These are phyloP conservation scores for Strobilomyces confusus DNA, from an alignment of 768 basidiomycete genomes.

Conservation along the genomic window DNA sequence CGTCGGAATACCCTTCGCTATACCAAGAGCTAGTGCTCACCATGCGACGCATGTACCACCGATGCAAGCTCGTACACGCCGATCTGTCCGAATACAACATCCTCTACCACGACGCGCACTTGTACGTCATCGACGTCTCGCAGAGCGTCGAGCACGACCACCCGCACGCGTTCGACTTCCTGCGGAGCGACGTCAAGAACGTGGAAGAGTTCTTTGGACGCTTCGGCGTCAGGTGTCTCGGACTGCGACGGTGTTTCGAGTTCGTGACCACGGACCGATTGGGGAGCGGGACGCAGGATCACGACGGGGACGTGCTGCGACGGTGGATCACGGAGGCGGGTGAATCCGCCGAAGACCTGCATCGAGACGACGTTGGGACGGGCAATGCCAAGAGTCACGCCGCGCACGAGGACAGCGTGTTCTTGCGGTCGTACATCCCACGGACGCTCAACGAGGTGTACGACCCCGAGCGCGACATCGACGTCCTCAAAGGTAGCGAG, in stretches of 20 bases:
- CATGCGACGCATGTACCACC: slow-evolving; percentile 81
- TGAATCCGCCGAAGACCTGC: slow-evolving; percentile 15
- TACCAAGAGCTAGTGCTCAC: slow-evolving; percentile 79
- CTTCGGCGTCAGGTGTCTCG: slow-evolving; percentile 71
- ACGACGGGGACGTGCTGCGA: slow-evolving; percentile 32
- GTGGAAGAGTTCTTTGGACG: slow-evolving; percentile 88
- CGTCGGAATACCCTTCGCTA: slow-evolving; percentile 48
- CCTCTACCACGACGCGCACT: slow-evolving; percentile 74
- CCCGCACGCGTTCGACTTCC: slow-evolving; percentile 92
- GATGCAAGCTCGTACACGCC: slow-evolving; percentile 93
- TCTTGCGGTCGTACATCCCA: slow-evolving; percentile 90
- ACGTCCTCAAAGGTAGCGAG: slow-evolving; percentile 64
- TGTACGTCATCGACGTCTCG: slow-evolving; percentile 96
- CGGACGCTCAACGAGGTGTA: slow-evolving; percentile 88
- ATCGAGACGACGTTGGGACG: slow-evolving; percentile 12
- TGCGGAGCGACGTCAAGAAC: slow-evolving; percentile 88
- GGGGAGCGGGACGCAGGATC: slow-evolving; percentile 26
- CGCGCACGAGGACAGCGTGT: slow-evolving; percentile 82
- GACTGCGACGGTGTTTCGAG: slow-evolving; percentile 80
- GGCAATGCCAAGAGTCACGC: slow-evolving; percentile 17
- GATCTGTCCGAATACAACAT: slow-evolving; percentile 99
- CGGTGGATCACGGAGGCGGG: slow-evolving; percentile 46
- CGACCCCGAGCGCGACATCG: slow-evolving; percentile 92
- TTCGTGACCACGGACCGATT: slow-evolving; percentile 69
- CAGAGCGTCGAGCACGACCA: slow-evolving; percentile 99